phyloP scores from a whole-genome alignment of 2,329 filamentous ascomycete genomes.

The Beauveria sp. region DNA sequence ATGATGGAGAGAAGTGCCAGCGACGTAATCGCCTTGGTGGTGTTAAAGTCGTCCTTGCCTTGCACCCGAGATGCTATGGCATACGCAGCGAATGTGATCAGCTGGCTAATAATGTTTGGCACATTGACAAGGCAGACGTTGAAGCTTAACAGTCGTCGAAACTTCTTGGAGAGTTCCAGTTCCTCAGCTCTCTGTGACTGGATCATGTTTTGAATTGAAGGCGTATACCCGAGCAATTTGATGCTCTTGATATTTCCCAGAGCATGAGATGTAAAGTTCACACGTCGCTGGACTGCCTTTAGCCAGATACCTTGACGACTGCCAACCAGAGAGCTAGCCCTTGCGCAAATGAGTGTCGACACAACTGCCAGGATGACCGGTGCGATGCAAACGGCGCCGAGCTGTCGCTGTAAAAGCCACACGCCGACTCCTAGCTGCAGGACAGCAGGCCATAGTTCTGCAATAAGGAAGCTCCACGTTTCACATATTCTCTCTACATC shows the following conservation, averaged over 20 bases:
- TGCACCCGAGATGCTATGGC: neutral
- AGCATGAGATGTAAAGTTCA: slow-evolving; percentile 11
- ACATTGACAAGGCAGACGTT: slow-evolving; percentile 10
- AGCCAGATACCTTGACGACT: slow-evolving; percentile 7
- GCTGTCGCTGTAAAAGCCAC: slow-evolving; percentile 13
- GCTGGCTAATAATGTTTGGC: neutral
- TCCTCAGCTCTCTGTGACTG: neutral
- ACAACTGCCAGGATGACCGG: slow-evolving; percentile 9
- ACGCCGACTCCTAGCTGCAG: slow-evolving; percentile 10
- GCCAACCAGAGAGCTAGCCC: neutral
- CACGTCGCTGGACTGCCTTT: slow-evolving; percentile 6
- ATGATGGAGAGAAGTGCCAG: neutral
- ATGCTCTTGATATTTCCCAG: slow-evolving; percentile 3
- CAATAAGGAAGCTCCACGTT: slow-evolving; percentile 3
- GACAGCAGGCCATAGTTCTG: slow-evolving; percentile 4
- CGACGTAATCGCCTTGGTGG: slow-evolving; percentile 10
- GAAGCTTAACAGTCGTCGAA: slow-evolving; percentile 8
- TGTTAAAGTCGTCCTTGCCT: slow-evolving; percentile 2
- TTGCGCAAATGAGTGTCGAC: neutral
- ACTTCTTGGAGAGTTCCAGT: slow-evolving; percentile 7
- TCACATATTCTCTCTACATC: slow-evolving; percentile 9
- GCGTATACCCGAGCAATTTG: slow-evolving; percentile 7
- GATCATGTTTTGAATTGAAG: neutral
- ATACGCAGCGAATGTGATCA: slow-evolving; percentile 9
- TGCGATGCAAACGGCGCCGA: slow-evolving; percentile 13